These are phyloP conservation scores for Trichoderma atroviride DNA, from an alignment of 2,329 filamentous ascomycete genomes.

Conservation along the genomic window DNA sequence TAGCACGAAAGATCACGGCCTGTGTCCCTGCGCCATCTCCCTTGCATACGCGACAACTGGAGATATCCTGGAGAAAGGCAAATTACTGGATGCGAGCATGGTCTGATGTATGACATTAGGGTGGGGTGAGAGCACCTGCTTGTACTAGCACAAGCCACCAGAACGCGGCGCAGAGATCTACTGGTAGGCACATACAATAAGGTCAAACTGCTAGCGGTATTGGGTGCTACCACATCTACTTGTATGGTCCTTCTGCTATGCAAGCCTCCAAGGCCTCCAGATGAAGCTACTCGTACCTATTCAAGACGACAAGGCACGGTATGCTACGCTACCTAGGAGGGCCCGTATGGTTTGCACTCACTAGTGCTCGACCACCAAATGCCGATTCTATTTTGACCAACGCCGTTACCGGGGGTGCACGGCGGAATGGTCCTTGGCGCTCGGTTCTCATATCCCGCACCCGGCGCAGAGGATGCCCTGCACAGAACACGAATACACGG, in stretches of 20 bases:
- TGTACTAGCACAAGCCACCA: neutral
- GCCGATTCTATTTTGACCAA: neutral
- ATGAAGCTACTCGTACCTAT: neutral
- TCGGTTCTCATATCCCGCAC: neutral
- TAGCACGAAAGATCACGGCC: neutral
- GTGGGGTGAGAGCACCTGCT: neutral
- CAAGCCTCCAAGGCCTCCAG: neutral
- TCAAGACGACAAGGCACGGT: neutral
- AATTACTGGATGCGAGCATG: slow-evolving; percentile 5
- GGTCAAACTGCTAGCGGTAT: neutral
- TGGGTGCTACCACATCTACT: neutral
- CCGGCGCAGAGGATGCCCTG: neutral
- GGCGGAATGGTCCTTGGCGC: neutral
- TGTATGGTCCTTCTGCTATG: neutral
- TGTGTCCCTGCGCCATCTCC: neutral
- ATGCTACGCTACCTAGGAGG: neutral
- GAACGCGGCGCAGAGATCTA: slow-evolving; percentile 1
- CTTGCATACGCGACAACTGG: neutral
- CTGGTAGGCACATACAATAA: neutral
- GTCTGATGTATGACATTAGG: slow-evolving; percentile 15
- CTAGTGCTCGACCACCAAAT: neutral
- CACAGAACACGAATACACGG: neutral
- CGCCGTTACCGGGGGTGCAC: neutral
- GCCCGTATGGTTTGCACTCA: neutral
- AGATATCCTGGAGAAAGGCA: neutral